phyloP scores from a whole-genome alignment of 2,329 filamentous ascomycete genomes.

The Colletotrichum eleusines region DNA sequence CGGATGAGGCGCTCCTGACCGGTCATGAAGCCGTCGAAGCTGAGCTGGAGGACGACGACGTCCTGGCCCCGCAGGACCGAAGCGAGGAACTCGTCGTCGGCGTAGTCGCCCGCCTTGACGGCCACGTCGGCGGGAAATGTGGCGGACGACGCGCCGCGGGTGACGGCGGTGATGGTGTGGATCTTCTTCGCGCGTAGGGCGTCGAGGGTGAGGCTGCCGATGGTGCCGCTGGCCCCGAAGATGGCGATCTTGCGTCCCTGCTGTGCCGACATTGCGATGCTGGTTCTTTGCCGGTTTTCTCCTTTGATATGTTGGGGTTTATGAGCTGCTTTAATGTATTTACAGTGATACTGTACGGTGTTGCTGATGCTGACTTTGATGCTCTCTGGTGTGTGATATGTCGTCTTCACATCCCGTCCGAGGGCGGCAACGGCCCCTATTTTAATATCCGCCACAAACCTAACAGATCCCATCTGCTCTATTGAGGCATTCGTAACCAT shows the following conservation, averaged over 20 bases:
- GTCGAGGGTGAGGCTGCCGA: constrained; percentile 53
- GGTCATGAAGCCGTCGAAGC: constrained; percentile 48
- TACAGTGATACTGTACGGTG: too few species aligned
- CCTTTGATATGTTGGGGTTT: background rate
- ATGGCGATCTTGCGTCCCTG: constrained; percentile 47
- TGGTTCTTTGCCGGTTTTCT: background rate
- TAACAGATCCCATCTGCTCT: fast-evolving
- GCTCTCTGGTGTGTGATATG: background rate
- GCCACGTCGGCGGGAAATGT: constrained; percentile 55
- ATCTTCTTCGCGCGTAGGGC: constrained; percentile 58
- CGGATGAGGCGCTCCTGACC: constrained; percentile 60
- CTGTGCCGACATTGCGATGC: constrained; percentile 11
- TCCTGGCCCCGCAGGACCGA: constrained; percentile 50
- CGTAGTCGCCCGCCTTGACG: constrained; percentile 60
- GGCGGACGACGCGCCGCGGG: constrained; percentile 56
- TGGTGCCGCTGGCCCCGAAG: constrained; percentile 51
- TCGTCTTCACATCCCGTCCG: background rate
- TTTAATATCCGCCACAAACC: background rate
- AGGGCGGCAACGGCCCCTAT: background rate
- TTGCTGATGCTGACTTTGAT: background rate
- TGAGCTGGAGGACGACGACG: constrained; percentile 47
- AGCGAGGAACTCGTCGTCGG: constrained; percentile 52
- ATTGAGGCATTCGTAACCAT: background rate
- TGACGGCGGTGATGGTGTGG: constrained; percentile 63
- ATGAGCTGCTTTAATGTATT: background rate